Percentiles rank a stretch among this genome's conserved stretches.
Conservation (phyloP, 371 early-diverging fungal species). For the Chytridium lagenaria region DNA sequence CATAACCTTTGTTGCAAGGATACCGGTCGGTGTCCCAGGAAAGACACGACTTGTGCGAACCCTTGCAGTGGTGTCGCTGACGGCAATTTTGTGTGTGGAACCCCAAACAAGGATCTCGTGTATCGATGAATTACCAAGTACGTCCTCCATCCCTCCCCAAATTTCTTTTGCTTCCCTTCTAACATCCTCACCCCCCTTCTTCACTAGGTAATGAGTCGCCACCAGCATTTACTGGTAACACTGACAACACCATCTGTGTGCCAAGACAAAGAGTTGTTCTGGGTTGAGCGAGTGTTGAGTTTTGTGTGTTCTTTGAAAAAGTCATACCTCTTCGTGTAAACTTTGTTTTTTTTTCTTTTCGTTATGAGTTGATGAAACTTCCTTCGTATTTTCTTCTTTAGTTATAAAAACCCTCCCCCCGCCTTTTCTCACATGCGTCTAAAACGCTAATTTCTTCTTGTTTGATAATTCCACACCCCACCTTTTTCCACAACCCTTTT, state of each 20-base stretch:
- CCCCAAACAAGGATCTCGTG: neutral
- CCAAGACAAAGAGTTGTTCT: neutral
- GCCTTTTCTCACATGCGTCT: no score
- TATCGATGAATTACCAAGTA: neutral
- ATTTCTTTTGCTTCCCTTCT: neutral
- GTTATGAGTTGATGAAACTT: no score
- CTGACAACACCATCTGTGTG: neutral
- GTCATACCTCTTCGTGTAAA: no score
- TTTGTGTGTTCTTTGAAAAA: no score
- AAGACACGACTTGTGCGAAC: neutral
- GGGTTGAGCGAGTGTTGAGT: neutral
- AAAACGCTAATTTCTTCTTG: no score
- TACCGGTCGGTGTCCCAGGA: slow-evolving; percentile 1
- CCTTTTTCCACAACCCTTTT: no score
- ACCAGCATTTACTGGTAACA: neutral
- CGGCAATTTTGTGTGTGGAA: neutral
- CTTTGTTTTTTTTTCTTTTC: no score
- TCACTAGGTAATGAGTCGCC: neutral
- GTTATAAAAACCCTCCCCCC: no score
- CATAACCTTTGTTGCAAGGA: neutral
- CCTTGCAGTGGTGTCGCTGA: neutral
- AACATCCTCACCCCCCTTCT: neutral
- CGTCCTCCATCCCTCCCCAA: neutral
- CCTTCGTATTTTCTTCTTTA: no score
- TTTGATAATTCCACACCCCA: no score